Conservation (phyloP, 352 stramenopile species). For the Pythium utonaiense region DNA sequence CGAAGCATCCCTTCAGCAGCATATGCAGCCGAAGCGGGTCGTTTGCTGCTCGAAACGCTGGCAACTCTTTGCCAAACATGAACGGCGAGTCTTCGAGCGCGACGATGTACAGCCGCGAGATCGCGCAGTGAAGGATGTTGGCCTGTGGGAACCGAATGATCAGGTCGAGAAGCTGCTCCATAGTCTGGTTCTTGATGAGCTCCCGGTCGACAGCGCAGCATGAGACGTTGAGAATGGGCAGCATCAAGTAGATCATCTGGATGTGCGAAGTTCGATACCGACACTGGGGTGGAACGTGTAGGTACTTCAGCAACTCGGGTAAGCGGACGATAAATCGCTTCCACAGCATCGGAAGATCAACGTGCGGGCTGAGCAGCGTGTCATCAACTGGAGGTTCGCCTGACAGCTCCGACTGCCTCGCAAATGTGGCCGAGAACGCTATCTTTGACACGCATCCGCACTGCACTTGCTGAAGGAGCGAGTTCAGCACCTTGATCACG, state of each 20-base stretch:
- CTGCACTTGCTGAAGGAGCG: slow-evolving; percentile 60
- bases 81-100: slow-evolving; percentile 74
- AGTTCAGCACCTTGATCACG: slow-evolving; percentile 73
- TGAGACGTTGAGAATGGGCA: slow-evolving; percentile 71
- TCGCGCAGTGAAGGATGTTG: slow-evolving; percentile 68
- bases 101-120: slow-evolving; percentile 69
- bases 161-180: slow-evolving; percentile 77
- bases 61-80: slow-evolving; percentile 79
- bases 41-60: slow-evolving; percentile 47
- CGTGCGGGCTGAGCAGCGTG: slow-evolving; percentile 38
- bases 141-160: slow-evolving; percentile 90
- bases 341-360: slow-evolving; percentile 63
- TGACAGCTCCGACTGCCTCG: slow-evolving; percentile 7
- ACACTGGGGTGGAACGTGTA: slow-evolving; percentile 24
- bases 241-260: slow-evolving; percentile 71
- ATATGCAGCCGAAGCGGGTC: slow-evolving; percentile 53
- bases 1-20: slow-evolving; percentile 41
- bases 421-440: slow-evolving; percentile 27
- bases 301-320: slow-evolving; percentile 34
- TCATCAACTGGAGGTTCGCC: slow-evolving; percentile 16
- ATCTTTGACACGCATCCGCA: slow-evolving; percentile 70
- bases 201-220: slow-evolving; percentile 51
- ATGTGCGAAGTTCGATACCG: slow-evolving; percentile 61
- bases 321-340: slow-evolving; percentile 46
- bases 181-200: slow-evolving; percentile 34